A percentile compares a stretch with the other conserved stretches of the same genome.
phyloP scores from a whole-genome alignment of 2,329 filamentous ascomycete genomes.

The Penicillium sp. region DNA sequence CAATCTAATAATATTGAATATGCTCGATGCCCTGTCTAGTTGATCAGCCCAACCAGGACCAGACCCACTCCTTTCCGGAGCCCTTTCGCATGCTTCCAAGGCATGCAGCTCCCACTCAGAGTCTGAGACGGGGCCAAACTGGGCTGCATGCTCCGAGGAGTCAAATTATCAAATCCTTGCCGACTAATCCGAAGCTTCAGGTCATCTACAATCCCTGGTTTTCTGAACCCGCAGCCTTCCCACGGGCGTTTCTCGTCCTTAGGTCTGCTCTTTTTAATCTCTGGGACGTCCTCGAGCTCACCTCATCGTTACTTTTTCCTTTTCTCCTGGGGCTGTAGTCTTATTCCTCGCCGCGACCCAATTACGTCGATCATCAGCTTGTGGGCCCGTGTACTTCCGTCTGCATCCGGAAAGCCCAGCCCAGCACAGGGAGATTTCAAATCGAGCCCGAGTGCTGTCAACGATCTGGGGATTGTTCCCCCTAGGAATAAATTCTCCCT shows the following conservation, averaged over 20 bases:
- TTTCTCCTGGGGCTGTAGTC: neutral
- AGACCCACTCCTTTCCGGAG: neutral
- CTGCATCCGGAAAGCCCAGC: slow-evolving; percentile 11
- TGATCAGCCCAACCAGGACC: neutral
- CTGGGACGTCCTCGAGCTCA: neutral
- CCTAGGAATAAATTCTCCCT: neutral
- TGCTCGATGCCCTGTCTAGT: neutral
- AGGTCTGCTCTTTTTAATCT: neutral
- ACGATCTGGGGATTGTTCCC: neutral
- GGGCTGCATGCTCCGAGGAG: slow-evolving; percentile 7
- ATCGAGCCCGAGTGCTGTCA: neutral
- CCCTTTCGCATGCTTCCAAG: neutral
- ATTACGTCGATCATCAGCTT: neutral
- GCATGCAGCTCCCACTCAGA: neutral
- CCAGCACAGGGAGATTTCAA: slow-evolving; percentile 4
- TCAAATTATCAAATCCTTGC: neutral
- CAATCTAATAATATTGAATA: neutral
- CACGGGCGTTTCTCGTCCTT: neutral
- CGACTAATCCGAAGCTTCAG: slow-evolving; percentile 5
- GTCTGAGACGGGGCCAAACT: neutral
- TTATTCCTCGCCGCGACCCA: neutral
- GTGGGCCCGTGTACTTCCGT: slow-evolving; percentile 14
- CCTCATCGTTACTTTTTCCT: neutral
- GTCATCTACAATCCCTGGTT: slow-evolving; percentile 5
- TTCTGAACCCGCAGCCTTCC: slow-evolving; percentile 4